These are phyloP conservation scores for Starmerella sirachaensis DNA, from an alignment of 805 yeast genomes.

Conservation along the genomic window DNA sequence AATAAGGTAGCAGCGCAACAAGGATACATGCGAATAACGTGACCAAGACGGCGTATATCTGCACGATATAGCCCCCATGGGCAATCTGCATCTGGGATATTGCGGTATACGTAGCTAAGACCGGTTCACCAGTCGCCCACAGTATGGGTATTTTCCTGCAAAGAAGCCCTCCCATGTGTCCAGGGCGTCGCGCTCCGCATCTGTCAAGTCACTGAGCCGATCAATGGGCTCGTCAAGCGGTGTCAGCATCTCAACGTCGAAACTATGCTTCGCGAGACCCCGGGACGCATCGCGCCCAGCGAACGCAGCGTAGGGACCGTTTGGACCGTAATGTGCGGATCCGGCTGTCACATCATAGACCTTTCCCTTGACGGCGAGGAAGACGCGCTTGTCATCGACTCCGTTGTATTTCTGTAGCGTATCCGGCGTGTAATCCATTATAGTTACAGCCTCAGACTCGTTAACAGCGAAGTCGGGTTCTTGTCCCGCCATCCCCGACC, in stretches of 20 bases:
- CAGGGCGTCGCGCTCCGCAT: slow-evolving; percentile 52
- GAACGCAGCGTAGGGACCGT: slow-evolving; percentile 87
- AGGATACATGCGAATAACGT: too few relatives aligned
- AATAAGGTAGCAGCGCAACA: too few relatives aligned
- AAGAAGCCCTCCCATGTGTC: slow-evolving; percentile 81
- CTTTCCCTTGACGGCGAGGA: slow-evolving; percentile 71
- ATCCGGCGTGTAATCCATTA: slow-evolving; percentile 53
- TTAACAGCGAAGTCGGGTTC: slow-evolving; percentile 2
- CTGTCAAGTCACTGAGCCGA: slow-evolving; percentile 45
- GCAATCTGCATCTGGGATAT: too few relatives aligned
- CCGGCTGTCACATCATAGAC: slow-evolving; percentile 78
- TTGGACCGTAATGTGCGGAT: slow-evolving; percentile 83
- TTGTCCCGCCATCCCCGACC: not conserved
- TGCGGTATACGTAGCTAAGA: too few relatives aligned
- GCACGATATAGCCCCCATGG: too few relatives aligned
- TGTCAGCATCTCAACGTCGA: slow-evolving; percentile 55
- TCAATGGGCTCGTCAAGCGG: slow-evolving; percentile 72
- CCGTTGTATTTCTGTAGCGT: slow-evolving; percentile 72
- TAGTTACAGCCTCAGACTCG: slow-evolving; percentile 26
- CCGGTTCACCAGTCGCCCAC: slow-evolving; percentile 58
- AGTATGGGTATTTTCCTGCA: slow-evolving; percentile 63
- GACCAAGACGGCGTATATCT: too few relatives aligned
- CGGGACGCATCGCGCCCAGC: slow-evolving; percentile 95
- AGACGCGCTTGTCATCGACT: slow-evolving; percentile 62
- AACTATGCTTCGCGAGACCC: slow-evolving; percentile 80